Evolutionary conservation across 345 rosid genomes (phyloP).

Genomic region (Eucalyptus cloeziana): DNA sequence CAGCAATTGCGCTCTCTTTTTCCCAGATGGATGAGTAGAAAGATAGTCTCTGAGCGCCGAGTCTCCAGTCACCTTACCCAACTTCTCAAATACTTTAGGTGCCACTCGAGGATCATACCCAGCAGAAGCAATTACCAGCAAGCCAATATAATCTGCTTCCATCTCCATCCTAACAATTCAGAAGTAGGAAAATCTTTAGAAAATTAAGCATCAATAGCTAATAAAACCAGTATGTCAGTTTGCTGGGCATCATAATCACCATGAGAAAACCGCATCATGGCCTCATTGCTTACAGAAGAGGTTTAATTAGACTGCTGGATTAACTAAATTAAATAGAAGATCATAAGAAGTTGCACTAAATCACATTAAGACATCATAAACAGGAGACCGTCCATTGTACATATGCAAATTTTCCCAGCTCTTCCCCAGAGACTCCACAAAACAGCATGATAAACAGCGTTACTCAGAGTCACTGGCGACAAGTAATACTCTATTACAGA

Average conservation of each 20-base stretch:
- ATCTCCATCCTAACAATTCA: conserved; percentile 64
- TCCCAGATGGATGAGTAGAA: conserved; percentile 94
- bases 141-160: conserved; percentile 88
- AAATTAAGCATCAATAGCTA: neutral
- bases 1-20: conserved; percentile 62
- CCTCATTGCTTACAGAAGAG: neutral
- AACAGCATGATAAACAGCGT: neutral
- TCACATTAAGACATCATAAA: neutral
- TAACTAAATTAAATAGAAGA: neutral
- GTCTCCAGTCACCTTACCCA: conserved; percentile 52
- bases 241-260: neutral
- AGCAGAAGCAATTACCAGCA: conserved; percentile 71
- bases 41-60: conserved; percentile 46
- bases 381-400: neutral
- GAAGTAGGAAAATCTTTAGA: neutral
- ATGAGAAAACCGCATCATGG: neutral
- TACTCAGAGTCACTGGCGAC: neutral
- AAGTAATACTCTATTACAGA: neutral
- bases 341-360: neutral
- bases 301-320: neutral
- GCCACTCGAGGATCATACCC: conserved; percentile 90
- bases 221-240: neutral
- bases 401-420: neutral
- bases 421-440: neutral
- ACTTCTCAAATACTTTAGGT: conserved; percentile 70